Conservation (phyloP, 2,329 filamentous ascomycete genomes). For the Diaporthe vaccinii region DNA sequence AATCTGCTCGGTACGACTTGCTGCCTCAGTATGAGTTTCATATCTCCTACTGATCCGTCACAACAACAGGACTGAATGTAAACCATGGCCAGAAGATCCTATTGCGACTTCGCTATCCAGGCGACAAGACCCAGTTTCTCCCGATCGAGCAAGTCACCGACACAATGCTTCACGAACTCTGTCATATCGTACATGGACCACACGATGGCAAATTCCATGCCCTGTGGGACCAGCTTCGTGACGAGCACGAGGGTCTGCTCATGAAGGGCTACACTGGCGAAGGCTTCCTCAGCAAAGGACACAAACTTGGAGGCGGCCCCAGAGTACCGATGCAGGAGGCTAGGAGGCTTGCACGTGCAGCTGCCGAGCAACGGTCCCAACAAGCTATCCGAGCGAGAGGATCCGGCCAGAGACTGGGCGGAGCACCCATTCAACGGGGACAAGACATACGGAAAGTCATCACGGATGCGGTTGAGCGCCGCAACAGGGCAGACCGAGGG, state of each 20-base stretch:
- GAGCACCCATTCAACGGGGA: slow-evolving; percentile 64
- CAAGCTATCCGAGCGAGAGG: slow-evolving; percentile 61
- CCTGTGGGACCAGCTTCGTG: slow-evolving; percentile 89
- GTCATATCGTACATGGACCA: slow-evolving; percentile 87
- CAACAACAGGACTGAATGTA: slow-evolving; percentile 75
- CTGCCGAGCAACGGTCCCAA: slow-evolving; percentile 77
- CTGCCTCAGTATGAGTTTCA: too few species aligned
- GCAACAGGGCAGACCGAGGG: slow-evolving; percentile 76
- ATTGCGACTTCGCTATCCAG: slow-evolving; percentile 82
- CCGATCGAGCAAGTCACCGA: slow-evolving; percentile 85
- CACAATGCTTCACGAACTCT: slow-evolving; percentile 94
- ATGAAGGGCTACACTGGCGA: slow-evolving; percentile 92
- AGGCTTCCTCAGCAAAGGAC: slow-evolving; percentile 84
- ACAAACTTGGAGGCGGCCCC: slow-evolving; percentile 76
- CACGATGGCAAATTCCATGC: slow-evolving; percentile 88
- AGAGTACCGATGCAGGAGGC: slow-evolving; percentile 79
- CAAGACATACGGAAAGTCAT: slow-evolving; percentile 81
- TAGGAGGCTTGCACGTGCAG: slow-evolving; percentile 78
- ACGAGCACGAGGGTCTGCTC: slow-evolving; percentile 83
- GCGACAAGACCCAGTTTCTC: slow-evolving; percentile 82
- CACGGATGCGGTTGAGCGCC: slow-evolving; percentile 77
- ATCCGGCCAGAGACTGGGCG: slow-evolving; percentile 81
- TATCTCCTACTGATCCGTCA: not conserved
- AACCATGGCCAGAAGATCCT: slow-evolving; percentile 84
- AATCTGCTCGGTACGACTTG: slow-evolving; percentile 75